Conservation (phyloP, 2,329 filamentous ascomycete genomes). For the Penicillium expansum region DNA sequence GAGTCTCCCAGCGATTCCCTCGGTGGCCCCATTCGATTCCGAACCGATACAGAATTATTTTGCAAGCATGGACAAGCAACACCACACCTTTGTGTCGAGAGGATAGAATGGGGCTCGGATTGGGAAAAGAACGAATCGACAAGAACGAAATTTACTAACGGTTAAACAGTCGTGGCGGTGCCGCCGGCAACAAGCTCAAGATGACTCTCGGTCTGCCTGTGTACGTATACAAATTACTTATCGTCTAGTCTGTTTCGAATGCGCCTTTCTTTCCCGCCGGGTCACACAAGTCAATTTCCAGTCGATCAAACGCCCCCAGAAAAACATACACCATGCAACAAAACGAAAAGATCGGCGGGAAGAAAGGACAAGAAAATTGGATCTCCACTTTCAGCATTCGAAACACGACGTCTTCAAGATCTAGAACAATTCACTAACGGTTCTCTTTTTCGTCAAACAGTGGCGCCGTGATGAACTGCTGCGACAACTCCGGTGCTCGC, state of each 20-base stretch:
- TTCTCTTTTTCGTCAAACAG: constrained; percentile 48
- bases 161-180: constrained; percentile 66
- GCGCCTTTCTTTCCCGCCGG: constrained; percentile 10
- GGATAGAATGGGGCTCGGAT: constrained; percentile 7
- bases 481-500: constrained; percentile 97
- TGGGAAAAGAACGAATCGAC: constrained; percentile 7
- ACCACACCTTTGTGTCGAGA: constrained; percentile 8
- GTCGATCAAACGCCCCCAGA: constrained; percentile 1
- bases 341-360: constrained; percentile 5
- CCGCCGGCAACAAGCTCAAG: constrained; percentile 99
- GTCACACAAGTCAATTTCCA: constrained; percentile 15
- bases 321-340: neutral
- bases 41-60: constrained; percentile 14
- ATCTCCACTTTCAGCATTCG: constrained; percentile 13
- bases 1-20: constrained; percentile 30
- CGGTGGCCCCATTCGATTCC: constrained; percentile 14
- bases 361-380: constrained; percentile 1
- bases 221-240: constrained; percentile 61
- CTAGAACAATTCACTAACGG: constrained; percentile 20
- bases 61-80: constrained; percentile 5
- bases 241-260: constrained; percentile 9
- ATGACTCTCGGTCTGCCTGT: constrained; percentile 99
- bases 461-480: constrained; percentile 99
- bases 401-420: constrained; percentile 19
- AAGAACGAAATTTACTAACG: constrained; percentile 21